phyloP scores from a whole-genome alignment of 1,139 yeast genomes.

The Zhuliangozyma blackwelliae region DNA sequence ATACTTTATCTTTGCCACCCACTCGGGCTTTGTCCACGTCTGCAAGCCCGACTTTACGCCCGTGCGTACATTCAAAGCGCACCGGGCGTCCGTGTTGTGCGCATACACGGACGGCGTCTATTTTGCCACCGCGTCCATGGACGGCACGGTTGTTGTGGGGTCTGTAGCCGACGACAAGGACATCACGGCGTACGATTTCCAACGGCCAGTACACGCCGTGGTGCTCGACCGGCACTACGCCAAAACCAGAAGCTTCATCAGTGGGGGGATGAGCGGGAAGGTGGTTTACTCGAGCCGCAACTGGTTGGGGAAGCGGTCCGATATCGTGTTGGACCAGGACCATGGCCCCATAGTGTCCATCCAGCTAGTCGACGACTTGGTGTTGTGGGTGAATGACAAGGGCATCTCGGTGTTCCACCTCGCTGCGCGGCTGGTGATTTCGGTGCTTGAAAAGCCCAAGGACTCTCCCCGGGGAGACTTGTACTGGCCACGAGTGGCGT shows the following conservation, averaged over 20 bases:
- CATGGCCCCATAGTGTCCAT: slow-evolving; percentile 74
- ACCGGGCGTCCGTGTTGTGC: slow-evolving; percentile 76
- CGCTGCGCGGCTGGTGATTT: slow-evolving; percentile 39
- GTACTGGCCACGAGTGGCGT: slow-evolving; percentile 75
- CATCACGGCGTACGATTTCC: slow-evolving; percentile 73
- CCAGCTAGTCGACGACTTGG: slow-evolving; percentile 53
- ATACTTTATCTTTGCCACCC: slow-evolving; percentile 79
- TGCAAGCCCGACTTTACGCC: slow-evolving; percentile 54
- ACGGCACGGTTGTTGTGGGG: slow-evolving; percentile 86
- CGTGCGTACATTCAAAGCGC: slow-evolving; percentile 74
- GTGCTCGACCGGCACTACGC: slow-evolving; percentile 70
- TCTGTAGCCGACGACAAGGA: slow-evolving; percentile 60
- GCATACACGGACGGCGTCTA: slow-evolving; percentile 67
- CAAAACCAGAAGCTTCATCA: slow-evolving; percentile 59
- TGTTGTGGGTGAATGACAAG: slow-evolving; percentile 81
- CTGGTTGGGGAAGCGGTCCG: slow-evolving; percentile 84
- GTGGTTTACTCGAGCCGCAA: slow-evolving; percentile 69
- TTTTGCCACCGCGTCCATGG: slow-evolving; percentile 87
- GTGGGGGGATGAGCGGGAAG: slow-evolving; percentile 91
- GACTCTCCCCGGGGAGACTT: slow-evolving; percentile 71
- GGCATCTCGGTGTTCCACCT: slow-evolving; percentile 66
- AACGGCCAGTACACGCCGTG: slow-evolving; percentile 85
- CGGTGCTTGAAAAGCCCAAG: slow-evolving; percentile 53
- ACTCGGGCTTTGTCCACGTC: slow-evolving; percentile 76
- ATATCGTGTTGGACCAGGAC: slow-evolving; percentile 55